Conservation (phyloP, 106 monocot species). For the Iris macrosiphon region DNA sequence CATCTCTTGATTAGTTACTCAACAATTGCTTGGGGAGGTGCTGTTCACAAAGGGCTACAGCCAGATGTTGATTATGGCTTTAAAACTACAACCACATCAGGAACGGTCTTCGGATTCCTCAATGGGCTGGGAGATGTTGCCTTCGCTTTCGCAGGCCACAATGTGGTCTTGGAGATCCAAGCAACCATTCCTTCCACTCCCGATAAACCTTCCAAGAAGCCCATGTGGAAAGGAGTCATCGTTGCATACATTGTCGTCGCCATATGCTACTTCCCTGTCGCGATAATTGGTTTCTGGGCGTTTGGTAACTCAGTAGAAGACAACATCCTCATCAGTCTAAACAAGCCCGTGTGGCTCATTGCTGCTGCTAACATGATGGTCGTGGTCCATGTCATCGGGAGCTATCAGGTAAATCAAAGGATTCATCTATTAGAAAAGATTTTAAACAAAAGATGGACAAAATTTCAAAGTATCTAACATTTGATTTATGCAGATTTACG, state of each 20-base stretch:
- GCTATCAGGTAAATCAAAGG: conserved; percentile 35
- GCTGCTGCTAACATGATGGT: conserved; percentile 52
- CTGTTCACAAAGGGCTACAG: conserved; percentile 23
- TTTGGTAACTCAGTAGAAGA: conserved; percentile 34
- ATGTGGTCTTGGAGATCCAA: conserved; percentile 49
- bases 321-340: conserved; percentile 27
- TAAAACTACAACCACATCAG: background rate
- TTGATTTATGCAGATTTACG: conserved; percentile 30
- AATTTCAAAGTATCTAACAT: background rate
- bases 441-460: background rate
- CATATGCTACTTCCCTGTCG: conserved; percentile 47
- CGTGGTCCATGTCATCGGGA: conserved; percentile 45
- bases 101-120: conserved; percentile 24
- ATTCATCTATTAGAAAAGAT: background rate
- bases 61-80: conserved; percentile 16
- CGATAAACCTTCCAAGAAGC: conserved; percentile 40
- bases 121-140: conserved; percentile 32
- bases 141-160: conserved; percentile 44
- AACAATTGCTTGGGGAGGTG: conserved; percentile 39
- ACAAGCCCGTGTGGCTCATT: conserved; percentile 36
- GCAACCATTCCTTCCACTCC: conserved; percentile 48
- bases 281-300: conserved; percentile 28
- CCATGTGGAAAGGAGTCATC: conserved; percentile 48
- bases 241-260: conserved; percentile 44
- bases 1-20: conserved; percentile 24